A percentile compares a stretch with the other conserved stretches of the same genome.
phyloP scores from a whole-genome alignment of 2,329 filamentous ascomycete genomes.

The Juglanconis juglandina region DNA sequence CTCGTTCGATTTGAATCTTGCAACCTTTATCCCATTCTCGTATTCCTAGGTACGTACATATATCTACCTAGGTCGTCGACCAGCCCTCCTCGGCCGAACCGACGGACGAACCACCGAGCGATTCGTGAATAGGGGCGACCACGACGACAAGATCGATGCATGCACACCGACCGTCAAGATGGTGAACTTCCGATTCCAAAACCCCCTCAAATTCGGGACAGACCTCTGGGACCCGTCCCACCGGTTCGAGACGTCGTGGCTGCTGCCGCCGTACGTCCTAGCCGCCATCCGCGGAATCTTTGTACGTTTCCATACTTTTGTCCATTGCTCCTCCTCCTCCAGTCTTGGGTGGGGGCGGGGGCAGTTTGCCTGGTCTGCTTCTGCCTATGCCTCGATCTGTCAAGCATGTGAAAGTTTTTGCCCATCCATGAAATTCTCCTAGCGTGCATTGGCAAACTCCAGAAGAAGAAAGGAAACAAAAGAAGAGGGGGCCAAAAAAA shows the following conservation, averaged over 20 bases:
- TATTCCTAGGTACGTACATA: background rate
- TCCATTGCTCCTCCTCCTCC: background rate
- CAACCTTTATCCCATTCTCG: no score
- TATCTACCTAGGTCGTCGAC: background rate
- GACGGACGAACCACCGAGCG: background rate
- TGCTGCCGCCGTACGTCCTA: constrained; percentile 64
- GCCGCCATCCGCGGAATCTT: constrained; percentile 54
- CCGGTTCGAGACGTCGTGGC: constrained; percentile 78
- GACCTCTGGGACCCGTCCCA: constrained; percentile 53
- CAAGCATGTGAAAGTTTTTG: background rate
- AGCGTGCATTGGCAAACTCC: no score
- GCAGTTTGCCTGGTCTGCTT: background rate
- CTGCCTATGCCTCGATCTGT: background rate
- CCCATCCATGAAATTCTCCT: no score
- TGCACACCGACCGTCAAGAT: background rate
- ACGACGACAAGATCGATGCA: background rate
- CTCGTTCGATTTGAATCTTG: background rate
- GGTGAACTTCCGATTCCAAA: constrained; percentile 8
- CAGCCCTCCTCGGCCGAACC: background rate
- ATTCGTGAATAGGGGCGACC: background rate
- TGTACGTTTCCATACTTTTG: constrained; percentile 34
- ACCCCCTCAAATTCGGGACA: constrained; percentile 34
- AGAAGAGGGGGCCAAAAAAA: background rate
- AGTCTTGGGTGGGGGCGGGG: no score
- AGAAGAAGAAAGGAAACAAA: background rate